A percentile compares a stretch with the other conserved stretches of the same genome.
Evolutionary conservation across 2,329 filamentous ascomycete genomes (phyloP).

Genomic region (Leptographium lundbergii): DNA sequence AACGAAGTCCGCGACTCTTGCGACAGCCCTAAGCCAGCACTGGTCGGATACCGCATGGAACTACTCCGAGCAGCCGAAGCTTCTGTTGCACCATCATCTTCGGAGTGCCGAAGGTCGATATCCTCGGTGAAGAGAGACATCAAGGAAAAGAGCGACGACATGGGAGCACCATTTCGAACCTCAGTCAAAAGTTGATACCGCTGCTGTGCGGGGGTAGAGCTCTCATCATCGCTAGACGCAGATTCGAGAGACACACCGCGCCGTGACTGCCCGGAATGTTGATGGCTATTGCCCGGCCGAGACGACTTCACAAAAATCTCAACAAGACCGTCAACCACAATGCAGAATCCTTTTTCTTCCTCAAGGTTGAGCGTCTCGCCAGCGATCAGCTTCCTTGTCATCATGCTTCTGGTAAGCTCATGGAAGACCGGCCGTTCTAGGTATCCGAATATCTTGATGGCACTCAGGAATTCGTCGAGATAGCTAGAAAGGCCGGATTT

Average conservation of each 20-base stretch:
- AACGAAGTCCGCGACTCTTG: conserved; percentile 23
- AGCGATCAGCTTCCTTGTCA: conserved; percentile 89
- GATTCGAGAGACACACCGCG: conserved; percentile 26
- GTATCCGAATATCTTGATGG: conserved; percentile 98
- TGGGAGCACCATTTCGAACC: conserved; percentile 92
- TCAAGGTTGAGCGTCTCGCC: conserved; percentile 91
- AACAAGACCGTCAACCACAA: conserved; percentile 91
- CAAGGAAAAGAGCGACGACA: conserved; percentile 97
- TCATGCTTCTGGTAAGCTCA: conserved; percentile 94
- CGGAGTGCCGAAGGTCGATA: conserved; percentile 61
- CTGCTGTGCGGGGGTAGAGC: conserved; percentile 52
- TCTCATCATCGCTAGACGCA: conserved; percentile 33
- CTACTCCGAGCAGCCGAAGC: conserved; percentile 18
- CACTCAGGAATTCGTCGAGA: conserved; percentile 91
- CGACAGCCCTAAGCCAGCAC: conserved; percentile 18
- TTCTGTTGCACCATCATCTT: conserved; percentile 39
- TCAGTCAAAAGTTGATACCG: conserved; percentile 93
- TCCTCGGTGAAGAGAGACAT: conserved; percentile 95
- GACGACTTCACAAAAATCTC: conserved; percentile 97
- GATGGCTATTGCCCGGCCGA: conserved; percentile 17
- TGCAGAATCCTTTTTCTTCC: conserved; percentile 94
- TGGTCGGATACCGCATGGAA: conserved; percentile 16
- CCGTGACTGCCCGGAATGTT: conserved; percentile 18
- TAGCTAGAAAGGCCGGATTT: conserved; percentile 94
- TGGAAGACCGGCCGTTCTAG: conserved; percentile 94